Evolutionary conservation across 768 basidiomycete species (phyloP).

Genomic region (Chiua virens): DNA sequence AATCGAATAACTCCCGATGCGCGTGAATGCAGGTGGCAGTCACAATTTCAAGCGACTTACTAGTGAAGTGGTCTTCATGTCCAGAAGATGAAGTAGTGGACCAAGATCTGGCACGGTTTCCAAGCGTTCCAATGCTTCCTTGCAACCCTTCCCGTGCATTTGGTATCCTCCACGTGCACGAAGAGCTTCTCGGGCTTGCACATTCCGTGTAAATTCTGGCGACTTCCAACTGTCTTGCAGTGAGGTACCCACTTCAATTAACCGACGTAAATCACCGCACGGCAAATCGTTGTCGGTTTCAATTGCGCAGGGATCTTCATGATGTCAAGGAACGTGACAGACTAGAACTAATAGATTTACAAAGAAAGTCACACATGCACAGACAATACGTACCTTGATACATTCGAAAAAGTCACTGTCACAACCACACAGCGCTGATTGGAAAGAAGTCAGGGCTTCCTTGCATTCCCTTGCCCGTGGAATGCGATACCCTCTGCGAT

Average conservation of each 20-base stretch:
- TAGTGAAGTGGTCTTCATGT: not conserved
- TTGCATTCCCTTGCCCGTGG: not conserved
- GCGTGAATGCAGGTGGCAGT: not conserved
- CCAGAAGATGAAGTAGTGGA: slow-evolving; percentile 2
- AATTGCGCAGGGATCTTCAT: no score
- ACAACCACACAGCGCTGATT: not conserved
- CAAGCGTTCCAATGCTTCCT: not conserved
- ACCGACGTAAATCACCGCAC: not conserved
- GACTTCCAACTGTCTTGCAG: not conserved
- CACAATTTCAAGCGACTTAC: not conserved
- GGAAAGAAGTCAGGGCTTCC: not conserved
- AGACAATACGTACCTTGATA: slow-evolving; percentile 4
- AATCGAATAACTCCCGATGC: slow-evolving; percentile 11
- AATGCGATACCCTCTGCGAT: slow-evolving; percentile 6
- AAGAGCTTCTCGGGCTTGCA: not conserved
- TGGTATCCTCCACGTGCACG: not conserved
- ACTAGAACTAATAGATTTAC: not conserved
- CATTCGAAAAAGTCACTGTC: no score
- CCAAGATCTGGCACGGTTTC: not conserved
- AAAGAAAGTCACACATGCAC: no score
- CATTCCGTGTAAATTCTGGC: not conserved
- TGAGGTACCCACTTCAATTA: not conserved
- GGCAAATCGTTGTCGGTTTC: not conserved
- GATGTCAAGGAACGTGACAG: slow-evolving; percentile 3
- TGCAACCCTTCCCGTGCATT: not conserved